phyloP scores from a whole-genome alignment of 164 flowering plant genomes.

The Stephania yunnanensis region DNA sequence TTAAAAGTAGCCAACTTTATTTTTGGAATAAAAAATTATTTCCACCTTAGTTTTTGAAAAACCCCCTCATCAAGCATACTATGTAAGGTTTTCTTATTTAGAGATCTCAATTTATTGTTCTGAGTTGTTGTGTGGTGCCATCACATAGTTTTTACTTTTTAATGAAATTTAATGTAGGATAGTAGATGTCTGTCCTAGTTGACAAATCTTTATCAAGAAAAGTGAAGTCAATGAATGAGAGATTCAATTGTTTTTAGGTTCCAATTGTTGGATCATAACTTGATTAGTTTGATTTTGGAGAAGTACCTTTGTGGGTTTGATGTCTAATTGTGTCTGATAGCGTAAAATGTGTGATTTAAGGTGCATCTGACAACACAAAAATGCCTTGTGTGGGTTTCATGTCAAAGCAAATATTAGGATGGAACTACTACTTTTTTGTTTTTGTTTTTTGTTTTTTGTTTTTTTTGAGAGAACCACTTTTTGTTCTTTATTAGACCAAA shows the following conservation, averaged over 20 bases:
- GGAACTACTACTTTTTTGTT: too few species aligned
- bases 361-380: too few species aligned
- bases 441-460: too few species aligned
- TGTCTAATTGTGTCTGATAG: too few species aligned
- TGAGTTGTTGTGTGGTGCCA: neutral
- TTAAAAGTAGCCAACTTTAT: too few species aligned
- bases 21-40: too few species aligned
- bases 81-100: neutral
- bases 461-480: neutral
- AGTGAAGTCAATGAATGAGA: neutral
- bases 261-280: neutral
- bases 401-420: too few species aligned
- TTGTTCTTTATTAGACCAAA: neutral
- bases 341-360: too few species aligned
- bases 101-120: neutral
- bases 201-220: neutral
- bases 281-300: neutral
- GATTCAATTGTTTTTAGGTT: neutral
- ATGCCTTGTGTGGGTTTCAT: too few species aligned
- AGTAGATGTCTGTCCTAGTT: neutral
- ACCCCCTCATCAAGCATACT: slow-evolving; percentile 5
- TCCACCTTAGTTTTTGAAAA: too few species aligned
- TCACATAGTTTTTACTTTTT: neutral
- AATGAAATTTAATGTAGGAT: neutral
- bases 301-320: neutral